Evolutionary conservation across 371 early-diverging fungal genomes (phyloP), one percentile per base, ranked within the genome.

Genomic region (Apophysomyces sp.): DNA sequence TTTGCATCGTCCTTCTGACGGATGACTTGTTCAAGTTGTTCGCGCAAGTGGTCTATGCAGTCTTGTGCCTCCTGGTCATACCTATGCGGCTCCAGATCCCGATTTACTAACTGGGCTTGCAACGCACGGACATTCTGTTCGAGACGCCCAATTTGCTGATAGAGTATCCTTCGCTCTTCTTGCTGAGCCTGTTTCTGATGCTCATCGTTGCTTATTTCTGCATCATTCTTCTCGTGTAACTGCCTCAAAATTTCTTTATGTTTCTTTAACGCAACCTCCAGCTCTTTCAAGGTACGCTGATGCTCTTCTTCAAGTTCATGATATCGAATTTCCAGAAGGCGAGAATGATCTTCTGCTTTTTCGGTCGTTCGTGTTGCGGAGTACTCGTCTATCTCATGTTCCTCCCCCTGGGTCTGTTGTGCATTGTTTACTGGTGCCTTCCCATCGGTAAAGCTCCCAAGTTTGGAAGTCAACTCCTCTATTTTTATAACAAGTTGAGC

Each of bases 401-500:
- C 49, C 24, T 5, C 11, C 9, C 9, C 49, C 18, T 44, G 9
- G 34, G 13, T 34, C 21, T 16, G 49, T 11, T 44, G 27, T 44
- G 21, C 21, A 21, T 21, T 21, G 21, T 21, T 37, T n/a, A n/a
- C 15, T 37, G 37, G 37, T n/a, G n/a, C 37, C 11, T 37, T n/a
- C 37, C 37, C 15, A 37, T 37, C 49, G 4, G 21, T 44, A 3
- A 9, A 9, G 27, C 24, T 3, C 16, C 21, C 32, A n/a, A 51
- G 49, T 34, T 55, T 55, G 15, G 53, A 32, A 41, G 71, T 64
- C 9, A 79, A 51, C 13, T 64, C 62, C 28, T 68, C 69, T 1
- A 80, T 34, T 7, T 59, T 74, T 8, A 63, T 54, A 27, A 60
- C 54, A n/a, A 83, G 53, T 9, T 58, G 30, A 0, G 56, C 37